phyloP scores from a whole-genome alignment of 2,329 filamentous ascomycete species.

The Calonectria honghensis region DNA sequence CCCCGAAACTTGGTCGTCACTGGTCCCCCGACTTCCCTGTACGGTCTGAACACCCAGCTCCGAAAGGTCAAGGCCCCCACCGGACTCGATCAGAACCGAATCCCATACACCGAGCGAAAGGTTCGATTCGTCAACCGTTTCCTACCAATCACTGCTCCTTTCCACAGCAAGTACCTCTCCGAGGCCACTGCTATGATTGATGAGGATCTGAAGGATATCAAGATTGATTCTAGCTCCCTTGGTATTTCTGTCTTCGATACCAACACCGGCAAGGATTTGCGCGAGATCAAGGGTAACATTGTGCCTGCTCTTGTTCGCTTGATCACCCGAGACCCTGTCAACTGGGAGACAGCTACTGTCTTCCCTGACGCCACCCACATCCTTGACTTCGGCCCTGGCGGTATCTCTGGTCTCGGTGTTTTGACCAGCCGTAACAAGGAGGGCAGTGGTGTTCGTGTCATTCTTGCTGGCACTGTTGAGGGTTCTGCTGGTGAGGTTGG shows the following conservation, averaged over 20 bases:
- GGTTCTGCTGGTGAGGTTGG: slow-evolving; percentile 93
- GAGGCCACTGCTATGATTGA: slow-evolving; percentile 89
- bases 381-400: slow-evolving; percentile 96
- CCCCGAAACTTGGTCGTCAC: slow-evolving; percentile 98
- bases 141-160: slow-evolving; percentile 96
- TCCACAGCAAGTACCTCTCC: slow-evolving; percentile 95
- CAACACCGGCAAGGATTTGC: slow-evolving; percentile 89
- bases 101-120: slow-evolving; percentile 97
- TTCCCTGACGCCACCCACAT: slow-evolving; percentile 96
- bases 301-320: slow-evolving; percentile 91
- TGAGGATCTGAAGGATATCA: slow-evolving; percentile 89
- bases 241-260: slow-evolving; percentile 94
- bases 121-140: slow-evolving; percentile 97
- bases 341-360: slow-evolving; percentile 96
- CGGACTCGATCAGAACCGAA: slow-evolving; percentile 95
- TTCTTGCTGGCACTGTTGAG: slow-evolving; percentile 94
- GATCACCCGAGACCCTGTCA: slow-evolving; percentile 94
- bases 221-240: slow-evolving; percentile 83
- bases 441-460: slow-evolving; percentile 96
- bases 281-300: slow-evolving; percentile 83
- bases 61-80: slow-evolving; percentile 98
- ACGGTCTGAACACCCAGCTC: slow-evolving; percentile 94
- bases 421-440: slow-evolving; percentile 99
- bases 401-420: slow-evolving; percentile 95
- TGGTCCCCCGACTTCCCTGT: slow-evolving; percentile 94